phyloP scores from a whole-genome alignment of 179 eudicot species.

The Silene vulgaris region DNA sequence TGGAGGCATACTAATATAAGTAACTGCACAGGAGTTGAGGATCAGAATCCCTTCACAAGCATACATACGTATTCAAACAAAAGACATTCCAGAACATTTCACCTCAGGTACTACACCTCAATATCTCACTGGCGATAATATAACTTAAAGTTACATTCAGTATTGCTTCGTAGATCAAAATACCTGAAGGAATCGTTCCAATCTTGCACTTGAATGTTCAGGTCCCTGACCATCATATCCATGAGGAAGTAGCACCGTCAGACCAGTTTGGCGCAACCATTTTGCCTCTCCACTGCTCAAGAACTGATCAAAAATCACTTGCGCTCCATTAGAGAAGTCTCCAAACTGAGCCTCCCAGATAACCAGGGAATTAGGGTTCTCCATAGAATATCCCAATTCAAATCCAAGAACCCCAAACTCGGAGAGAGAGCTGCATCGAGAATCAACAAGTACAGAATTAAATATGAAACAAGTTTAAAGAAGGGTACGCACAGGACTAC shows the following conservation, averaged over 20 bases:
- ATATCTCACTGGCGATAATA: background rate
- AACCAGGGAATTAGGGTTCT: constrained; percentile 33
- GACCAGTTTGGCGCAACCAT: constrained; percentile 35
- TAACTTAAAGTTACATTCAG: constrained; percentile 1
- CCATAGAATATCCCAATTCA: constrained; percentile 37
- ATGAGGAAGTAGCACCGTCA: constrained; percentile 32
- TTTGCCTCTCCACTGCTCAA: constrained; percentile 36
- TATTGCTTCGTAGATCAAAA: background rate
- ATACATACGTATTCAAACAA: background rate
- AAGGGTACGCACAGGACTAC: background rate
- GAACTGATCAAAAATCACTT: constrained; percentile 32
- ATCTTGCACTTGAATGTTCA: constrained; percentile 35
- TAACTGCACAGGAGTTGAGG: background rate
- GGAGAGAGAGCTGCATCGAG: constrained; percentile 31
- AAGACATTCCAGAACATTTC: background rate
- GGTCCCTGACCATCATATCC: constrained; percentile 39
- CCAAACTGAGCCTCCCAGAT: constrained; percentile 38
- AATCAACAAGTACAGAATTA: background rate
- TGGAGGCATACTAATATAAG: background rate
- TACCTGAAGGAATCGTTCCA: constrained; percentile 37
- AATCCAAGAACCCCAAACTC: constrained; percentile 39
- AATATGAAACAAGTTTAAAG: background rate
- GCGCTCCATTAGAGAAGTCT: constrained; percentile 36
- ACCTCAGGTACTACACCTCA: background rate
- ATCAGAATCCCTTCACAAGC: constrained; percentile 5